Base-by-base conservation (phyloP, 495 filamentous ascomycete genomes). In the Aspergillus indologenus region DNA sequence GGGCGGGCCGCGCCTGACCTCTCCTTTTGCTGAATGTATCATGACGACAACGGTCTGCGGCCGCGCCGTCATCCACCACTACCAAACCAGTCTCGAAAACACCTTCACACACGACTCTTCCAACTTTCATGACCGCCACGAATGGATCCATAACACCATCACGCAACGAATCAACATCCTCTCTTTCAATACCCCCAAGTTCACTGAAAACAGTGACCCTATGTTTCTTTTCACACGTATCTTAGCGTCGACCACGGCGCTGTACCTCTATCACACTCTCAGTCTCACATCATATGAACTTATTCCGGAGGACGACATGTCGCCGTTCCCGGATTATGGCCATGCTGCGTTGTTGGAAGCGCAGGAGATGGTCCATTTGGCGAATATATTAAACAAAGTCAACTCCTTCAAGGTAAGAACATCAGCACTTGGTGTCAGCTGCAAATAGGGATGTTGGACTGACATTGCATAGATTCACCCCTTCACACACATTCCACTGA, bases 11-110 rank as follows among this genome's bases (percentile, higher is more conserved):
- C 69, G 60, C 19, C 40, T 72, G 0, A 64, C 69, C 12, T 81
- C 79, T 0, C 68, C 77, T 3, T 70, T 83, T 26, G 74, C 75
- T 18, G 80, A 82, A 60, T 79, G 76, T 59, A 72, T 76, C 24
- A 70, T 82, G 51, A 55, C 80, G 3, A 71, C 70, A 29, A 81
- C 77, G 5, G 71, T 83, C 7, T 76, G 72, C 64, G 80, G 79
- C 7, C 75, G 78, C 26, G 71, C 66, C 17, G 61, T 80, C 14
- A 72, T 76, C 2, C 80, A 81, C 24, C 62, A 61, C 46, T 79
- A 79, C 12, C 66, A 66, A 34, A 70, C 68, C n/a, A 65, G 63
- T 18, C 57, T 71, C 1, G 63, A 61, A 14, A 57, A 60, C 21
- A 61, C 61, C 3, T 72, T 71, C 45, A 66, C 66, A 18, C 63